These are phyloP conservation scores for Pholiota molesta DNA, from an alignment of 768 basidiomycete genomes.

Conservation along the genomic window DNA sequence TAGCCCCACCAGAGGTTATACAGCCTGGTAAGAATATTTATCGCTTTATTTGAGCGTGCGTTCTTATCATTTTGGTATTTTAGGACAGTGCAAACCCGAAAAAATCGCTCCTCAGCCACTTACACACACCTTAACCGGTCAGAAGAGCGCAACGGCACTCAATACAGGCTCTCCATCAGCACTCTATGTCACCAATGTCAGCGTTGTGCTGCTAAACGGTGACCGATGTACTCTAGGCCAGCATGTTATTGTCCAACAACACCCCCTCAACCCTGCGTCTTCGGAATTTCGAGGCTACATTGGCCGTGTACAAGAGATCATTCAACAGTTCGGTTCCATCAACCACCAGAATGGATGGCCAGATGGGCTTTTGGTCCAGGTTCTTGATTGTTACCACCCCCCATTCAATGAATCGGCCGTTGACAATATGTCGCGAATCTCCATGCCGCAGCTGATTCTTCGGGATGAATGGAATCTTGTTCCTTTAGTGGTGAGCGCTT, in stretches of 20 bases:
- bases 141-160: neutral
- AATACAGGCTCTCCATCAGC: no score
- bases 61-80: no score
- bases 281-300: neutral
- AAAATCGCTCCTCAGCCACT: neutral
- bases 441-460: neutral
- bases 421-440: no score
- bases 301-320: neutral
- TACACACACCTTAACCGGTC: neutral
- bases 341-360: neutral
- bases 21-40: no score
- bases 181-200: neutral
- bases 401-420: no score
- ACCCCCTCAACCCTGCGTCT: no score
- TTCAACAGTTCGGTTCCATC: neutral
- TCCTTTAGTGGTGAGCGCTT: neutral
- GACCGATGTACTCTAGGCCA: neutral
- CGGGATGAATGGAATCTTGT: neutral
- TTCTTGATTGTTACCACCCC: neutral
- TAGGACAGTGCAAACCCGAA: neutral
- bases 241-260: neutral
- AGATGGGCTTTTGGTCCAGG: conserved; percentile 4
- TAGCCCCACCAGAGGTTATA: neutral
- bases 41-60: no score
- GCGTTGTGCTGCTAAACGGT: neutral